A percentile compares a stretch with the other conserved stretches of the same genome.
These are phyloP conservation scores for Chalciporus pseudorubinellus DNA, from an alignment of 768 basidiomycete genomes.

Conservation along the genomic window DNA sequence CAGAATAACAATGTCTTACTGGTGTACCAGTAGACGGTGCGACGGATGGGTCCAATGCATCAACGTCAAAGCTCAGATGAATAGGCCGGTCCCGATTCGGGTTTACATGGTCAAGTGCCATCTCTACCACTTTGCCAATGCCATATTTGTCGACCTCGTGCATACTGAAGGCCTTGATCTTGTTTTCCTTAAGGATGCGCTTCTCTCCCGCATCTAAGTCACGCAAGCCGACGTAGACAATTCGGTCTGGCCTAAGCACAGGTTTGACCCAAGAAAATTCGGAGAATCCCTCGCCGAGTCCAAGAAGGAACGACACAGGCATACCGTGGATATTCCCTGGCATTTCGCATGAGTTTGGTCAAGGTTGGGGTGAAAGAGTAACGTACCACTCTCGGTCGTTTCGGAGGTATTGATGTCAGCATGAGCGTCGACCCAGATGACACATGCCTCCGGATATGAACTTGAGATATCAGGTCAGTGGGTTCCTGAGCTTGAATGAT, in stretches of 20 bases:
- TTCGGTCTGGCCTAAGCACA: conserved; percentile 61
- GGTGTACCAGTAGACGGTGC: conserved; percentile 96
- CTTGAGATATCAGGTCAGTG: conserved; percentile 35
- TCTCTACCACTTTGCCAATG: conserved; percentile 92
- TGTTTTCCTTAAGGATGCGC: conserved; percentile 73
- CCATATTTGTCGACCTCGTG: conserved; percentile 87
- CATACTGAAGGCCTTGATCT: conserved; percentile 89
- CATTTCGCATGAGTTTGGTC: background rate
- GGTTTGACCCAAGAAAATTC: conserved; percentile 63
- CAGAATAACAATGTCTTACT: conserved; percentile 39
- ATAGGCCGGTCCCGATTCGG: conserved; percentile 80
- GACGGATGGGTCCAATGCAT: conserved; percentile 89
- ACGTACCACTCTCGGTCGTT: conserved; percentile 70
- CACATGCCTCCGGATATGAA: conserved; percentile 73
- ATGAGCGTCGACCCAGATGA: conserved; percentile 97
- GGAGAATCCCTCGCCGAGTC: conserved; percentile 38
- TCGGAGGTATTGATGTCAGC: conserved; percentile 93
- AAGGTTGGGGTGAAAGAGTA: background rate
- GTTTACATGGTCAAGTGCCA: conserved; percentile 95
- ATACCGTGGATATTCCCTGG: conserved; percentile 96
- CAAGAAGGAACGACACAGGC: conserved; percentile 91
- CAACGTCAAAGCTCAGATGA: conserved; percentile 96
- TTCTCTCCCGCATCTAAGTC: conserved; percentile 91
- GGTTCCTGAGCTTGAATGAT: background rate
- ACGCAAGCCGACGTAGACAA: conserved; percentile 97